These are phyloP conservation scores for Neonectria magnoliae DNA, from an alignment of 2,329 filamentous ascomycete species.

Conservation along the genomic window DNA sequence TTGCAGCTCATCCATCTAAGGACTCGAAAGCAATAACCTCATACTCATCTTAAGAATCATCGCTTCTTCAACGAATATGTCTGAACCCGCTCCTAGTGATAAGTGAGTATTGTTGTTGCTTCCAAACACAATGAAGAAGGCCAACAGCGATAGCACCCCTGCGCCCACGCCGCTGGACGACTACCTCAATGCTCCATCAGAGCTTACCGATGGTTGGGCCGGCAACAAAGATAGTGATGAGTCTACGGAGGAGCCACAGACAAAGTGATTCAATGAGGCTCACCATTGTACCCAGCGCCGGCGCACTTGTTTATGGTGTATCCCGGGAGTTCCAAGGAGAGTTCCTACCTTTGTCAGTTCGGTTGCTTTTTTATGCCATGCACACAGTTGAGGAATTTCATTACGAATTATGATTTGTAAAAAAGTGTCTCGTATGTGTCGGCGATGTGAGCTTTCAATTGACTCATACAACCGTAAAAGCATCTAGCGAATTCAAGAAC, in stretches of 20 bases:
- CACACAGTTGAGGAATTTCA: background rate
- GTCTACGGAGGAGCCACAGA: background rate
- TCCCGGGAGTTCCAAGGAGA: background rate
- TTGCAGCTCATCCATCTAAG: background rate
- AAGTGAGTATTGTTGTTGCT: background rate
- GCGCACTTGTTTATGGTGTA: slow-evolving; percentile 3
- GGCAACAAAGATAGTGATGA: background rate
- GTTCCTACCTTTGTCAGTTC: background rate
- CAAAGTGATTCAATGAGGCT: background rate
- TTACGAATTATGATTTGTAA: background rate
- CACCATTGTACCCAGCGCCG: background rate
- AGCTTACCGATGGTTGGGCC: slow-evolving; percentile 30
- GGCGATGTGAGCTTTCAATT: background rate
- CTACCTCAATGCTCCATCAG: slow-evolving; percentile 9
- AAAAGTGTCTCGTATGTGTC: background rate
- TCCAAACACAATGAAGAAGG: background rate
- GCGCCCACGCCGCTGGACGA: slow-evolving; percentile 3
- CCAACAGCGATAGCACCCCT: slow-evolving; percentile 17
- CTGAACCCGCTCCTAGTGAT: slow-evolving; percentile 3
- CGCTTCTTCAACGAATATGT: slow-evolving; percentile 18
- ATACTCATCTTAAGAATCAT: background rate
- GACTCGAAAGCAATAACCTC: background rate
- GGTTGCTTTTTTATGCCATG: background rate
- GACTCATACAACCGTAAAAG: background rate
- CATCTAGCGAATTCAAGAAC: background rate